A percentile compares a stretch with the other conserved stretches of the same genome.
Evolutionary conservation across 2,329 filamentous ascomycete species (phyloP).

Genomic region (Diplodia mutila): DNA sequence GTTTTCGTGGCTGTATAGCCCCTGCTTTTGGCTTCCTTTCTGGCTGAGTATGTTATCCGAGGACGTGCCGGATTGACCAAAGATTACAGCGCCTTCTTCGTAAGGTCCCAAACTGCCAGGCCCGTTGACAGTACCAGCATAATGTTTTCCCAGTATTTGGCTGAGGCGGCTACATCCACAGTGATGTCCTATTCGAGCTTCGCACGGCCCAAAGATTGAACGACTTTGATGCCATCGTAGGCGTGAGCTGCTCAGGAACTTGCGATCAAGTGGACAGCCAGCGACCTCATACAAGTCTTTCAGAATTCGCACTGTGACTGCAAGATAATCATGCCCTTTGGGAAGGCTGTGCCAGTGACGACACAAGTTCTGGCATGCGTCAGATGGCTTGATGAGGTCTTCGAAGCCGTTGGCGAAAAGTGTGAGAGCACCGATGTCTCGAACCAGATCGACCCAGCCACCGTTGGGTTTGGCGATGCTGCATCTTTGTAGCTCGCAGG

Average conservation of each 20-base stretch:
- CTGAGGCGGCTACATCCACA: background rate
- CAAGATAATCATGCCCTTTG: constrained; percentile 28
- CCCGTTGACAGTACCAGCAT: background rate
- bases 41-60: background rate
- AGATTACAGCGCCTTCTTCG: background rate
- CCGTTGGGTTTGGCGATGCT: background rate
- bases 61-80: background rate
- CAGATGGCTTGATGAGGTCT: background rate
- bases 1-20: background rate
- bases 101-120: background rate
- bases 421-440: background rate
- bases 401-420: background rate
- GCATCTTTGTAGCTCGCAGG: background rate
- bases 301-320: constrained; percentile 26
- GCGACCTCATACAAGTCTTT: constrained; percentile 29
- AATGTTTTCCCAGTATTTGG: background rate
- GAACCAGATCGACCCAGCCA: background rate
- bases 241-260: constrained; percentile 28
- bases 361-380: background rate
- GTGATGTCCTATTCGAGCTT: background rate
- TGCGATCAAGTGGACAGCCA: constrained; percentile 27
- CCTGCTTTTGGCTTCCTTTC: background rate
- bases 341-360: background rate
- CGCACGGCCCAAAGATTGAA: background rate
- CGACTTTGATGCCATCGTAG: constrained; percentile 30